These are phyloP conservation scores for Adiantum capillusveneris DNA, from an alignment of 75 land plant species.

Conservation along the genomic window DNA sequence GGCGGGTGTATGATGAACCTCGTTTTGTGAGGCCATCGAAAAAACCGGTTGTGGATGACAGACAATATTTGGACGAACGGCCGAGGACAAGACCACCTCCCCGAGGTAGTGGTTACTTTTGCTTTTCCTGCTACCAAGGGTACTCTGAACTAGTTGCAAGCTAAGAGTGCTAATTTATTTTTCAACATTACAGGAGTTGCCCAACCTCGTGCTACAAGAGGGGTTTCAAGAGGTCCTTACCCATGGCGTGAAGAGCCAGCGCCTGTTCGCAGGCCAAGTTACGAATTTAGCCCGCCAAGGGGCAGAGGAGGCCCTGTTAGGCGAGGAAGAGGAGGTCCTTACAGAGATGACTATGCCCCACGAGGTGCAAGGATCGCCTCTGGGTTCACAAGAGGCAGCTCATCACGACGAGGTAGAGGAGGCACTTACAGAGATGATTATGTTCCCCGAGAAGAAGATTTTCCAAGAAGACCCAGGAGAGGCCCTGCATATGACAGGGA, in stretches of 20 bases:
- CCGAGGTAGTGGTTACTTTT: background rate
- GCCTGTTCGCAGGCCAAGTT: background rate
- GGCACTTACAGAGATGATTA: background rate
- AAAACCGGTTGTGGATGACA: background rate
- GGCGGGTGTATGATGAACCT: slow-evolving; percentile 3
- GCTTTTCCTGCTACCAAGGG: too few species aligned
- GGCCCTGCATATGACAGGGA: slow-evolving; percentile 8
- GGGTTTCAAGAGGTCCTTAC: background rate
- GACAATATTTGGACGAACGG: background rate
- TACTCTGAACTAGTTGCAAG: too few species aligned
- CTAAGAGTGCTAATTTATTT: too few species aligned
- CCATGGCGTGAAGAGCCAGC: background rate
- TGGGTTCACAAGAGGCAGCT: slow-evolving; percentile 3
- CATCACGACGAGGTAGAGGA: too few species aligned
- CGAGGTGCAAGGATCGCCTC: slow-evolving; percentile 1
- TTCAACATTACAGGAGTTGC: slow-evolving; percentile 2
- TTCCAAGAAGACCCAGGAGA: background rate
- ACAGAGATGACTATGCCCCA: background rate
- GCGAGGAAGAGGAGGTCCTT: slow-evolving; percentile 8
- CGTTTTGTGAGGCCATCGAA: background rate
- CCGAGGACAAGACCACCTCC: background rate
- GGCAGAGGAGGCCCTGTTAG: slow-evolving; percentile 13
- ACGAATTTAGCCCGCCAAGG: background rate
- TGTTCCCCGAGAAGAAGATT: slow-evolving; percentile 8
- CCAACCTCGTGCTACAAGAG: slow-evolving; percentile 3